Base-by-base conservation (phyloP, 192 early-diverging fungal species). In the Oehlia diaphana region DNA sequence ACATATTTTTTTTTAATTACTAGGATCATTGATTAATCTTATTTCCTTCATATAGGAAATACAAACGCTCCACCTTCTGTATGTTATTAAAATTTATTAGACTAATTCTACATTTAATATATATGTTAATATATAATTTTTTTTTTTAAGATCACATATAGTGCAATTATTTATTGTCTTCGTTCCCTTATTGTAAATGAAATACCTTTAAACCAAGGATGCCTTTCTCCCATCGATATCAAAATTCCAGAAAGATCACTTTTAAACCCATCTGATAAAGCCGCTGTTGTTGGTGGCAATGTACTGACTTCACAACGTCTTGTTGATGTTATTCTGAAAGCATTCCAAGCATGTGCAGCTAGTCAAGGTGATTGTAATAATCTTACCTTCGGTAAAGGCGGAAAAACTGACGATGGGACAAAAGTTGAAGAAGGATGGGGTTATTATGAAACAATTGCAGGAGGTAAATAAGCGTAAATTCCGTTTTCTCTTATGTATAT, bases 281-380 rank as follows among this genome's bases (percentile, higher is more conserved):
- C 95, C 5, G 98, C 98, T 0, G 98, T 99, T 1, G 98, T 99
- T 16, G 98, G 98, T 64, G 98, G 98, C 50, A 99, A 99, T 74
- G 98, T 99, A 2, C 82, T 97, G 83, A 98, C 97, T 0, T 94
- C 93, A 47, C 97, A 99, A 85, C 88, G 97, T 37, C 79, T 98
- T 10, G 94, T 94, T 21, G 97, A 99, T 79, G 95, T 97, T 23
- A 90, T 99, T 61, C 81, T 99, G 14, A 92, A 94, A 50, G 94
- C 96, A 4, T 98, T 99, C 82, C 85, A 89, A 16, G 96, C 94
- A 0, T 94, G 94, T 75, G 95, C 96, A 4, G 96, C 98, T 0
- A 94, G 92, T 28, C 96, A 99, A 83, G 92, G 97, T 0, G 95
- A 94, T 83, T 94, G 93, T 89, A 99, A 99, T 89, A 99, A 99